These are phyloP conservation scores for Diplodia corticola DNA, from an alignment of 2,329 filamentous ascomycete species.

Conservation along the genomic window DNA sequence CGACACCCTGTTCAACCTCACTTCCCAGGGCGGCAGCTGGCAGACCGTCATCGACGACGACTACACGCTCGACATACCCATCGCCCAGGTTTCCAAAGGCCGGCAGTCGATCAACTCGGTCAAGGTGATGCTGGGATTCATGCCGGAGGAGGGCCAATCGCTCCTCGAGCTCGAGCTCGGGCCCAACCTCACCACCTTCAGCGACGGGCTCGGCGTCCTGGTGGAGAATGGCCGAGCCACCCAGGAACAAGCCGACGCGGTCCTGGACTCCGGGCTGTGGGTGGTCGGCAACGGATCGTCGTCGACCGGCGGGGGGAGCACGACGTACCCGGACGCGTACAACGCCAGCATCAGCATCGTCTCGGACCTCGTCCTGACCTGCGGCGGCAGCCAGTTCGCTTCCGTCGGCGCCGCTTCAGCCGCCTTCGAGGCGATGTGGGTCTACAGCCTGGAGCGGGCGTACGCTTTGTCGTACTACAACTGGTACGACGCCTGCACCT, in stretches of 20 bases:
- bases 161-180: neutral
- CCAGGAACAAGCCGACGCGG: neutral
- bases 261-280: neutral
- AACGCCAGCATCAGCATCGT: neutral
- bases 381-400: neutral
- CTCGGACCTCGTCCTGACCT: neutral
- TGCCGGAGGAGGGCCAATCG: constrained; percentile 12
- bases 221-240: neutral
- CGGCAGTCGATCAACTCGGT: neutral
- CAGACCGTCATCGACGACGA: neutral
- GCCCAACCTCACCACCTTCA: neutral
- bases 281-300: neutral
- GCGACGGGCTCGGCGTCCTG: neutral
- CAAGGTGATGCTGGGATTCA: constrained; percentile 1
- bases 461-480: constrained; percentile 6
- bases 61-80: neutral
- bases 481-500: neutral
- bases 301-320: neutral
- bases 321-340: neutral
- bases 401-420: neutral
- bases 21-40: neutral
- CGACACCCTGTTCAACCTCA: constrained; percentile 27
- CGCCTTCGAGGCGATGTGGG: neutral
- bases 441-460: constrained; percentile 4
- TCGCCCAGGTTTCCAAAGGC: constrained; percentile 1